These are phyloP conservation scores for Teunomyces aglyptinius DNA, from an alignment of 805 yeast species.

Conservation along the genomic window DNA sequence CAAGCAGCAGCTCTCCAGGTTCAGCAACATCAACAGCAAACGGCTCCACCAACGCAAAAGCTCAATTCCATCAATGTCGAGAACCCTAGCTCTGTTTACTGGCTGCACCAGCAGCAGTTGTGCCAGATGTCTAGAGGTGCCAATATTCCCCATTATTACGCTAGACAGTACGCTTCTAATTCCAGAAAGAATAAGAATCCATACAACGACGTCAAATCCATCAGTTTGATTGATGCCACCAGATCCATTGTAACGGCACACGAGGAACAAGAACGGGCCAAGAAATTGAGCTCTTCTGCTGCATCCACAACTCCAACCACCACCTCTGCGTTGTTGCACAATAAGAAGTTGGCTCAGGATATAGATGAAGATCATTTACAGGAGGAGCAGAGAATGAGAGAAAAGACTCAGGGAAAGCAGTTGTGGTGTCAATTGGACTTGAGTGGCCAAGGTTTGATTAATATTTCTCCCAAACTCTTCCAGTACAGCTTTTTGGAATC, in stretches of 20 bases:
- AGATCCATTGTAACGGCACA: conserved; percentile 32
- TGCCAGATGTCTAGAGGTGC: conserved; percentile 66
- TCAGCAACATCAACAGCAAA: conserved; percentile 13
- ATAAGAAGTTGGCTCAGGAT: conserved; percentile 41
- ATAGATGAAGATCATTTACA: conserved; percentile 50
- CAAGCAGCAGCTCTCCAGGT: conserved; percentile 10
- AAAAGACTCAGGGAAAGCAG: conserved; percentile 64
- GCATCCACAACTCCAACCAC: conserved; percentile 32
- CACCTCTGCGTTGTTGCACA: conserved; percentile 33
- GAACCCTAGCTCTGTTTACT: conserved; percentile 47
- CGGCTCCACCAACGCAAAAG: conserved; percentile 29
- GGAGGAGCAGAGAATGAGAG: conserved; percentile 63
- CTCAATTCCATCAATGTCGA: conserved; percentile 29
- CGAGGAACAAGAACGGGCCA: conserved; percentile 44
- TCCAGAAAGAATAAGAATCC: conserved; percentile 49
- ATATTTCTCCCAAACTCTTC: conserved; percentile 71
- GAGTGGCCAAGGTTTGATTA: conserved; percentile 80
- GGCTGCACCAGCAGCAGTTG: conserved; percentile 80
- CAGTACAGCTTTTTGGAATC: conserved; percentile 82
- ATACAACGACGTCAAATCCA: conserved; percentile 35
- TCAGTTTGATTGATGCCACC: conserved; percentile 44
- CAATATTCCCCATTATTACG: conserved; percentile 74
- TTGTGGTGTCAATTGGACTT: conserved; percentile 93
- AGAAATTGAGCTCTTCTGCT: conserved; percentile 25
- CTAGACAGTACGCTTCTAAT: conserved; percentile 74